Evolutionary conservation across 805 yeast species (phyloP), one percentile per base, ranked within the genome.

Genomic region (Candida taoyuanica): DNA sequence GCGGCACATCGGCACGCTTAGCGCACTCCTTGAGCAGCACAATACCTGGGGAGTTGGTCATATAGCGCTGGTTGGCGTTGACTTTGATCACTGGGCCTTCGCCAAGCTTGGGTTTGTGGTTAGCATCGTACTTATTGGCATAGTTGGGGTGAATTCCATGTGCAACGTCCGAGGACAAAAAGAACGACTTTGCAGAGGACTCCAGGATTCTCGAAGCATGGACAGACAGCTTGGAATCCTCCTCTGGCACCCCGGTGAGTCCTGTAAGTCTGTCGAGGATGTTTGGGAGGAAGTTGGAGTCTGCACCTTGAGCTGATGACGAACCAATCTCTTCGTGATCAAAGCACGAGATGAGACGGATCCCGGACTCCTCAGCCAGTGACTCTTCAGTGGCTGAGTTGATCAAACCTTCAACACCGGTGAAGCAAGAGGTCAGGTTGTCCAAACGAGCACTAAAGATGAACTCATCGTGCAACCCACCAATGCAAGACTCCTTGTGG

Each of bases 311-410:
- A 12, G 96, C 95, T 14, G 95, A 83, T 7, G 78, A 70, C 2
- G 97, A 88, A 1, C 98, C 98, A 49, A 91, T 73, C 60, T 91
- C 98, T 63, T 91, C 98, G 60, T 93, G 98, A 59, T 91, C 98
- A 60, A 93, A 91, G 43, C 89, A 68, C 0, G 96, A 80, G 38
- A 88, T 71, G 56, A 89, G 59, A 55, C 83, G 79, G 29, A 87
- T 78, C 31, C 85, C 82, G 2, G 64, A 46, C 40, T 77, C 81
- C 1, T 62, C 50, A 1, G 57, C 62, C 29, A 82, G 58, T 15
- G 57, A 52, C 11, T 64, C 57, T 7, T 55, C 61, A 2, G 55
- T 24, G 0, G 74, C 62, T 3, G 85, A 64, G 40, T 73, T 73
- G 29, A 85, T 64, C 34, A 91, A 64, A 6, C 86, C 97, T 42